phyloP scores from a whole-genome alignment of 495 filamentous ascomycete species.

The Parathielavia hyrcaniae region DNA sequence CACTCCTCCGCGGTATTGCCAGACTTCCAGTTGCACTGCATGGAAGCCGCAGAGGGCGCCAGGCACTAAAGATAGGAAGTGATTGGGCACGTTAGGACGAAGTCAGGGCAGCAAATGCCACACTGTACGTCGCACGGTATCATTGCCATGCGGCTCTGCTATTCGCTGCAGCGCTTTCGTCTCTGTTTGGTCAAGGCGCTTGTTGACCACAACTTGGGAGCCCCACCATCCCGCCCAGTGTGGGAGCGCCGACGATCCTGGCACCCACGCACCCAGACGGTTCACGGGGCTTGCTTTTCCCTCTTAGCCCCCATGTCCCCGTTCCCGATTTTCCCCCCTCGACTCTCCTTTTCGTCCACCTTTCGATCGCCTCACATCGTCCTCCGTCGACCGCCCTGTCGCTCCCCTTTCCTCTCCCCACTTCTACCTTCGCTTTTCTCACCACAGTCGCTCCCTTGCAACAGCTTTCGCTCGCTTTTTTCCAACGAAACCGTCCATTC shows the following conservation, averaged over 20 bases:
- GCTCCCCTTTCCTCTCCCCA: conserved; percentile 28
- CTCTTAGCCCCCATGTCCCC: conserved; percentile 33
- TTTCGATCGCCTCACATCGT: conserved; percentile 32
- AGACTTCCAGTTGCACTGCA: no score
- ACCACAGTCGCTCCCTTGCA: conserved; percentile 42
- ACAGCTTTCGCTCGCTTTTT: conserved; percentile 30
- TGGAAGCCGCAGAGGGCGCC: not conserved
- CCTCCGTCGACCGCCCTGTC: conserved; percentile 26
- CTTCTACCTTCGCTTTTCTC: conserved; percentile 36
- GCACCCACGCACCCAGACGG: conserved; percentile 6
- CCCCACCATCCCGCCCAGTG: conserved; percentile 19
- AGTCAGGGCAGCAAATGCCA: not conserved
- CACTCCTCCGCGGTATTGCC: no score
- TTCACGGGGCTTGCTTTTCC: conserved; percentile 29
- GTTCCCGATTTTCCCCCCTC: conserved; percentile 27
- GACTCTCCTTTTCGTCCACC: conserved; percentile 33
- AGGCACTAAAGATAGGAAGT: no score
- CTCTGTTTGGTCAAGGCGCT: conserved; percentile 8
- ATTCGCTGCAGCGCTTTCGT: conserved; percentile 11
- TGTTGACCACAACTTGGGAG: conserved; percentile 10
- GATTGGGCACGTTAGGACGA: conserved; percentile 5
- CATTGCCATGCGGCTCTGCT: not conserved
- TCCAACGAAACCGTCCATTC: conserved; percentile 34
- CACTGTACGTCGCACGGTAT: conserved; percentile 16
- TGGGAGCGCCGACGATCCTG: conserved; percentile 20